phyloP scores from a whole-genome alignment of 306 rosid genomes.

The Begonia loranthoides region DNA sequence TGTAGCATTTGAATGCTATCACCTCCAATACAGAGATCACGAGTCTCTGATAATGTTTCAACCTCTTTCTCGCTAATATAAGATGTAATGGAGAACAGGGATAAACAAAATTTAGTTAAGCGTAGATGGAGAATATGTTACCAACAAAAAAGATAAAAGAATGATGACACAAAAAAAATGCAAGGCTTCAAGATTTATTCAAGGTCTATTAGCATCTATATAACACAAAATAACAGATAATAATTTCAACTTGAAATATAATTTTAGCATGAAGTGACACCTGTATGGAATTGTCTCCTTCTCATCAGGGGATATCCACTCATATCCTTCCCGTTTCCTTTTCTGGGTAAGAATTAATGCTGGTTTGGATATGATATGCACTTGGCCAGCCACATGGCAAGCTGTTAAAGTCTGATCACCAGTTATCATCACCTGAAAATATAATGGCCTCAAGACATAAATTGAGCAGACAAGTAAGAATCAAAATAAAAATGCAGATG shows the following conservation, averaged over 20 bases:
- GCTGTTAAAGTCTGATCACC: conserved; percentile 99
- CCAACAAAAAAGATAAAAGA: too few species aligned
- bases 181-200: too few species aligned
- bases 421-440: conserved; percentile 82
- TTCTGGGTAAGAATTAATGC: conserved; percentile 60
- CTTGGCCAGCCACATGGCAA: conserved; percentile 99
- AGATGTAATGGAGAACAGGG: conserved; percentile 7
- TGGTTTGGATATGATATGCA: conserved; percentile 80
- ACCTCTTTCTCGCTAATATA: conserved; percentile 67
- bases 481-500: too few species aligned
- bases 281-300: conserved; percentile 47
- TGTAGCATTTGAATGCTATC: conserved; percentile 90
- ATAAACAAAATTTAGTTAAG: not conserved
- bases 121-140: conserved; percentile 1
- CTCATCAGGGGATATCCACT: conserved; percentile 94
- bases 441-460: too few species aligned
- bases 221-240: conserved; percentile 1
- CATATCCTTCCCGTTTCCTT: conserved; percentile 44
- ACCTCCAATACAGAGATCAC: conserved; percentile 95
- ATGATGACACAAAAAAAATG: too few species aligned
- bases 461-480: too few species aligned
- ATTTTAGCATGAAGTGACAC: conserved; percentile 16
- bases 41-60: conserved; percentile 62
- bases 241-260: not conserved
- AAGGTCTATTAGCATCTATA: too few species aligned